Evolutionary conservation across 2,329 filamentous ascomycete genomes (phyloP), one percentile per base, ranked within the genome.

Genomic region (Zasmidium angulare): DNA sequence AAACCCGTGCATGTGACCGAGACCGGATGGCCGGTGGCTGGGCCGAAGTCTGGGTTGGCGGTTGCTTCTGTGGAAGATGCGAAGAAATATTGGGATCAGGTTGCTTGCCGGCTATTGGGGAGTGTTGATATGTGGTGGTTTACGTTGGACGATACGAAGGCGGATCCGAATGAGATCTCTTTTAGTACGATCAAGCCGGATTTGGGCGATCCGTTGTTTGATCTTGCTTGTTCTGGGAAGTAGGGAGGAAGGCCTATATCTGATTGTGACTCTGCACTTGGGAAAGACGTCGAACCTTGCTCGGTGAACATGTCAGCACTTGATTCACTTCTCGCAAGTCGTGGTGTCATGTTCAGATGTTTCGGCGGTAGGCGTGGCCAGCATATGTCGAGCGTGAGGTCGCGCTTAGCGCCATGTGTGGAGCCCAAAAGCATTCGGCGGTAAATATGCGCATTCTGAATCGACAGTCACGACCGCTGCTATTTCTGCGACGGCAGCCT

Each of bases 1-100:
- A 93, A 92, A 82, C 80, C 84, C 19, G 84, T 57, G 0, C 22
- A 40, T 31, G 22, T 57, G 2, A 57, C 55, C 7, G 55, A 57
- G 82, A 95, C 91, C 17, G 92, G 92, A 65, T 95, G 90, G 86
- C 91, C 92, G 51, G 86, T 92, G 55, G 86, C 81, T 68, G 92
- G 91, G 57, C 78, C 84, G 65, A 81, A 78, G 1, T 77, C 82
- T 62, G 86, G 86, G 66, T 72, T 84, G 51, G 90, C 85, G 46
- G 81, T 88, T 10, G 81, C 92, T 4, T 86, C 80, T 36, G 63
- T 78, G 29, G 78, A 82, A 55, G 93, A 93, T 71, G 90, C 92
- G 47, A 82, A 90, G 79, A 83, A 76, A n/a, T 96, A 86, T 83
- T 96, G 90, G 89, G 81, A 90, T 67, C 79, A 88, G 49, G 89